Evolutionary conservation across 2,329 filamentous ascomycete species (phyloP).

Genomic region (Fusarium chaquense): DNA sequence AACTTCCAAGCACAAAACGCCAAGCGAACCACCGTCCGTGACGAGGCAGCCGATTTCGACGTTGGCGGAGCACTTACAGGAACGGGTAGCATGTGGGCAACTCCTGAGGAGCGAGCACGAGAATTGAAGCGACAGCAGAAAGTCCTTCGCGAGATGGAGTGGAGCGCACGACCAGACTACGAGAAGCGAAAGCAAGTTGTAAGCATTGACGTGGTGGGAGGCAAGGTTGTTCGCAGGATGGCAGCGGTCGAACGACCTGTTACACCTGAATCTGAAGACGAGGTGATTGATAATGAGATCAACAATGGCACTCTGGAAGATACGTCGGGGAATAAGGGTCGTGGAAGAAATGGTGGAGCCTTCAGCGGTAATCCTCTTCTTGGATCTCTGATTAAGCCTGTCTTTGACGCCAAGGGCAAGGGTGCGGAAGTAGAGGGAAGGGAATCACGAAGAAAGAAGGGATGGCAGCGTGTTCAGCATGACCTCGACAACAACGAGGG

Average conservation of each 20-base stretch:
- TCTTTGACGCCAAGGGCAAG: conserved; percentile 67
- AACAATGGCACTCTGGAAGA: conserved; percentile 51
- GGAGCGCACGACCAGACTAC: conserved; percentile 85
- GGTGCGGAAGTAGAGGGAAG: conserved; percentile 55
- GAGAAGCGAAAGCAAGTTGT: conserved; percentile 88
- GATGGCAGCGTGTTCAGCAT: conserved; percentile 72
- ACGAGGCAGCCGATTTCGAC: conserved; percentile 80
- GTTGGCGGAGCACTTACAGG: conserved; percentile 60
- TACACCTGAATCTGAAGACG: conserved; percentile 62
- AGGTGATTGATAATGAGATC: conserved; percentile 51
- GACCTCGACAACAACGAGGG: conserved; percentile 69
- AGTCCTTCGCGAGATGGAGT: conserved; percentile 85
- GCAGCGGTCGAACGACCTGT: conserved; percentile 69
- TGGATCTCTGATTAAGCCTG: conserved; percentile 73
- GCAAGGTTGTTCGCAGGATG: conserved; percentile 81
- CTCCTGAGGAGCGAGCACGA: conserved; percentile 81
- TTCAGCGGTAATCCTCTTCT: conserved; percentile 78
- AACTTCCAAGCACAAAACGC: conserved; percentile 89
- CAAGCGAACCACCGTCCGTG: conserved; percentile 82
- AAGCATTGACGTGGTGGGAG: conserved; percentile 83
- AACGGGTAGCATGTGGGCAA: conserved; percentile 78
- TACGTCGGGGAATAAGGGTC: conserved; percentile 52
- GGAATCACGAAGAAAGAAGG: conserved; percentile 57
- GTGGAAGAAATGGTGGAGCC: conserved; percentile 61
- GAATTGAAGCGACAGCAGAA: conserved; percentile 90